These are phyloP conservation scores for Suhomyces emberorum DNA, from an alignment of 805 yeast species.

Conservation along the genomic window DNA sequence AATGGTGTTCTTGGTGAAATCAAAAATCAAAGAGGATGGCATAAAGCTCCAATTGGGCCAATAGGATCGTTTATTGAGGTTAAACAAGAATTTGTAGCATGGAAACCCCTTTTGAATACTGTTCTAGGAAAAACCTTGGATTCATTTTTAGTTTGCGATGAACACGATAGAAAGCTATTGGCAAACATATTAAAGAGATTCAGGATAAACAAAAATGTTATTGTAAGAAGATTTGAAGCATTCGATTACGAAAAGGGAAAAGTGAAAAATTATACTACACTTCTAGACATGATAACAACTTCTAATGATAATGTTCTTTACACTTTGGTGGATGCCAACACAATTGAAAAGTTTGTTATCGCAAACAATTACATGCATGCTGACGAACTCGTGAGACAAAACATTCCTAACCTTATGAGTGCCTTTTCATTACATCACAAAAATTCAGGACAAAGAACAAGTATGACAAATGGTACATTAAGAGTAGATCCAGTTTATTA, in stretches of 20 bases:
- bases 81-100: conserved; percentile 49
- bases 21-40: conserved; percentile 31
- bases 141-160: conserved; percentile 65
- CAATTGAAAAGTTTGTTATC: conserved; percentile 58
- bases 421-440: conserved; percentile 42
- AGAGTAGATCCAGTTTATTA: conserved; percentile 54
- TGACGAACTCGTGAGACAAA: conserved; percentile 27
- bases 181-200: conserved; percentile 28
- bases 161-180: conserved; percentile 49
- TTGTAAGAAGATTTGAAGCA: conserved; percentile 52
- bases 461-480: conserved; percentile 41
- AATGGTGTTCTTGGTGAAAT: conserved; percentile 42
- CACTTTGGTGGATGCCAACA: conserved; percentile 59
- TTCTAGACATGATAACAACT: conserved; percentile 61
- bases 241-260: conserved; percentile 50
- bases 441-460: conserved; percentile 44
- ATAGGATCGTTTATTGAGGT: conserved; percentile 61
- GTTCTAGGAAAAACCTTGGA: conserved; percentile 48
- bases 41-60: conserved; percentile 71
- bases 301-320: conserved; percentile 53
- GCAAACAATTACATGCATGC: conserved; percentile 52
- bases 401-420: conserved; percentile 35
- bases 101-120: conserved; percentile 62
- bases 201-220: conserved; percentile 35
- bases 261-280: conserved; percentile 41